phyloP scores from a whole-genome alignment of 441 rosid genomes.

The Pelargonium exstipulatum region DNA sequence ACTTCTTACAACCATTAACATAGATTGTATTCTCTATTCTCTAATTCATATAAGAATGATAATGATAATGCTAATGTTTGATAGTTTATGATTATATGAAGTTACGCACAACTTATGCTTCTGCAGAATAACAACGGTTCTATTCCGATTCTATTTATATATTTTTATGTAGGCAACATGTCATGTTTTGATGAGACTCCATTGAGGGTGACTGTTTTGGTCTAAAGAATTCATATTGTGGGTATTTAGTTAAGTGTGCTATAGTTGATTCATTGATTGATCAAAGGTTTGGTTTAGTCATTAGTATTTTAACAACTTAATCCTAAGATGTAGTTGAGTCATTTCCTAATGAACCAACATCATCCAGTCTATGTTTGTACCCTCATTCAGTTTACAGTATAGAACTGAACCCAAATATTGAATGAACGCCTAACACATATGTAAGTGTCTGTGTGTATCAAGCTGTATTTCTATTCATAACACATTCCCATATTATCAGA shows the following conservation, averaged over 20 bases:
- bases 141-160: not conserved
- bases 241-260: not conserved
- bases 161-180: not conserved
- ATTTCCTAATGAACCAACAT: not conserved
- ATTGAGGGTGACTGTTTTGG: no score
- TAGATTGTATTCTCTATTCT: not conserved
- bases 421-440: not conserved
- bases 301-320: no score
- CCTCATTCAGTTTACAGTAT: not conserved
- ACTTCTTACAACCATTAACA: not conserved
- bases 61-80: not conserved
- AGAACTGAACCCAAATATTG: not conserved
- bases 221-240: not conserved
- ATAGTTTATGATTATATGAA: not conserved
- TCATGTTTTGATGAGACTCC: not conserved
- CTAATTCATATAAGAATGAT: not conserved
- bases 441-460: not conserved
- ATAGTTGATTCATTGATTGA: no score
- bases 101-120: not conserved
- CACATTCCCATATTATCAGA: not conserved
- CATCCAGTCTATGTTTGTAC: not conserved
- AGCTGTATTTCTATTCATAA: not conserved
- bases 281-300: no score
- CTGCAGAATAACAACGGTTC: not conserved
- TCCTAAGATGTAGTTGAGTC: not conserved